phyloP scores from a whole-genome alignment of 1,284 basidiomycete species.

The Microbotryomycetes sp. region DNA sequence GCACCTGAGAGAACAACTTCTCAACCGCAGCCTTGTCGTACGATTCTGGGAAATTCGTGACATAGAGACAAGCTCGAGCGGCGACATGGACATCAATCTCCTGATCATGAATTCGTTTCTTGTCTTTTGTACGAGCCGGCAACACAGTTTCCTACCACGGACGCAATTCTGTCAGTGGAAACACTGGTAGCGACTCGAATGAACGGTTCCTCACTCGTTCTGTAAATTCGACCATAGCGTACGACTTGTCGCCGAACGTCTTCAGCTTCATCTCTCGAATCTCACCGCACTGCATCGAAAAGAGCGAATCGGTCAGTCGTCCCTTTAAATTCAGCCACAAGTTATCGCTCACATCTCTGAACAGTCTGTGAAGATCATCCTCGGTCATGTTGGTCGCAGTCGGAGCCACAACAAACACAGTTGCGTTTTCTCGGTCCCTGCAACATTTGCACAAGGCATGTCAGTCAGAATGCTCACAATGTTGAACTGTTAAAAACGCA shows the following conservation, averaged over 20 bases:
- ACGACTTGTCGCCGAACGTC: conserved; percentile 51
- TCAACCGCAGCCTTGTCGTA: conserved; percentile 74
- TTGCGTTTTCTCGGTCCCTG: conserved; percentile 92
- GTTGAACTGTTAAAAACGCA: neutral
- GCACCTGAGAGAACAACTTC: conserved; percentile 67
- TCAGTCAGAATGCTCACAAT: neutral
- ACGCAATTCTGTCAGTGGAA: neutral
- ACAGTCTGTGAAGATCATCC: conserved; percentile 62
- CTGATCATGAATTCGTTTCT: conserved; percentile 66
- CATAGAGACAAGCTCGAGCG: conserved; percentile 90
- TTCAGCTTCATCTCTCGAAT: conserved; percentile 69
- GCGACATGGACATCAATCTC: conserved; percentile 74
- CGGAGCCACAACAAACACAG: conserved; percentile 76
- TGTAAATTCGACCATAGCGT: conserved; percentile 74
- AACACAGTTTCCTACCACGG: conserved; percentile 64
- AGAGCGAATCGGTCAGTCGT: no score
- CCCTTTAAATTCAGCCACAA: conserved; percentile 8
- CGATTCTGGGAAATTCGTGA: conserved; percentile 89
- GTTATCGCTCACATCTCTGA: conserved; percentile 66
- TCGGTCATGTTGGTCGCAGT: conserved; percentile 53
- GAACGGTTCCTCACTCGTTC: conserved; percentile 51
- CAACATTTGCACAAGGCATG: neutral
- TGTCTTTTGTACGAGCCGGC: conserved; percentile 83
- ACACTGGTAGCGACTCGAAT: neutral
- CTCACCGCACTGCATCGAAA: conserved; percentile 61